Evolutionary conservation across 2,329 filamentous ascomycete genomes (phyloP), one percentile per base, ranked within the genome.

Genomic region (Trichoderma asperellum): DNA sequence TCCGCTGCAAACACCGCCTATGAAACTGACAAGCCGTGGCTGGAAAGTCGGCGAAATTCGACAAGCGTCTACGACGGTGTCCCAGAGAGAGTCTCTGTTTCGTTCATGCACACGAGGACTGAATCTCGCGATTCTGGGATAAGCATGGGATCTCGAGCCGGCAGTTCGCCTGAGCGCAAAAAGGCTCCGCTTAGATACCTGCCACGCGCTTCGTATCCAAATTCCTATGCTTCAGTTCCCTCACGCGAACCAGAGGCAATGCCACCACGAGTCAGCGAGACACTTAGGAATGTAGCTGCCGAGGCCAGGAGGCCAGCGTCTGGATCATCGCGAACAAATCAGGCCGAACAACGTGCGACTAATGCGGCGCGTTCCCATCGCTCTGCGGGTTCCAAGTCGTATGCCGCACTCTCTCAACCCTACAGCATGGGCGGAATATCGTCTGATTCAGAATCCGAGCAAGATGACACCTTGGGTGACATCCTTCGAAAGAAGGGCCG

Each of bases 91-190:
- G 84, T 83, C 0, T 86, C 86, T 0, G 84, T 97, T 61, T 90
- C 94, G 0, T 97, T 97, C 79, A 87, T 92, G 80, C 90, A 96
- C 76, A 96, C 92, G 0, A 88, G 94, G 40, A 85, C 83, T 18
- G 83, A 86, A 58, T 92, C 89, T 2, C 85, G 86, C 12, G 85
- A 86, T 37, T 88, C 87, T 4, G 79, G 85, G 59, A 81, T 81
- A 29, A 86, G 84, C 49, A 83, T 83, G 61, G 83, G 88, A 72
- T 88, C 88, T 0, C 85, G 84, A 47, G 71, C 81, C 0, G 75
- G 76, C 43, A 83, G 81, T 70, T 82, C 83, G 29, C 80, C 83
- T 1, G 80, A 83, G 60, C 81, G 81, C 73, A 79, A 79, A 18
- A 79, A 18, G 18, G 78, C 84, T 11, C 86, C 86, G 70, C 83